Conservation (phyloP, 306 rosid genomes). For the Citrullus mucosospermus region DNA sequence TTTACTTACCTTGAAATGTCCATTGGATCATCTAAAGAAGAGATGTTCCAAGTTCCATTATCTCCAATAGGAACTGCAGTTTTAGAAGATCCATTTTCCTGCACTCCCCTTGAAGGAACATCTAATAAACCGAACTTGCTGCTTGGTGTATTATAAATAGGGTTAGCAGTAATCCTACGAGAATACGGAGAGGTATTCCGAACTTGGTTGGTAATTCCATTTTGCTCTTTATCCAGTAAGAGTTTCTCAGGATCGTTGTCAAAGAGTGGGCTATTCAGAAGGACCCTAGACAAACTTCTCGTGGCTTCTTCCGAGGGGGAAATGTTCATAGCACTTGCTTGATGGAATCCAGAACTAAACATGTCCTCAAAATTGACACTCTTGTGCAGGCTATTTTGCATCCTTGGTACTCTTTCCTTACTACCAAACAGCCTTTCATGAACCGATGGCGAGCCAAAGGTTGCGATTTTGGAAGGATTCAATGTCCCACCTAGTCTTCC, state of each 20-base stretch:
- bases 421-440: slow-evolving; percentile 21
- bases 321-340: slow-evolving; percentile 22
- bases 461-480: slow-evolving; percentile 23
- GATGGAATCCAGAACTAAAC: slow-evolving; percentile 23
- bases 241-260: slow-evolving; percentile 21
- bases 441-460: slow-evolving; percentile 28
- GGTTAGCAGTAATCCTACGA: slow-evolving; percentile 25
- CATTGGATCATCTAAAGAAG: slow-evolving; percentile 43
- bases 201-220: slow-evolving; percentile 20
- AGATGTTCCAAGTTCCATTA: slow-evolving; percentile 27
- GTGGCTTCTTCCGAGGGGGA: slow-evolving; percentile 29
- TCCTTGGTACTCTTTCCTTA: slow-evolving; percentile 23
- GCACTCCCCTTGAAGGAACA: slow-evolving; percentile 21
- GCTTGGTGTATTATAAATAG: slow-evolving; percentile 23
- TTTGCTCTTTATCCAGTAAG: slow-evolving; percentile 34
- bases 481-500: slow-evolving; percentile 30
- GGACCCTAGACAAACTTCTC: slow-evolving; percentile 19
- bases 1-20: slow-evolving; percentile 53
- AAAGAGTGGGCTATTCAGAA: slow-evolving; percentile 15
- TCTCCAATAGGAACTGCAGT: slow-evolving; percentile 29
- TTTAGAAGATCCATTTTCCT: slow-evolving; percentile 26
- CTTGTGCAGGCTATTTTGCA: slow-evolving; percentile 26
- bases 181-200: slow-evolving; percentile 32
- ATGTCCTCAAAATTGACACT: slow-evolving; percentile 31
- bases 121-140: slow-evolving; percentile 21